These are phyloP conservation scores for Leishmania turanica DNA, from an alignment of 208 protist species.

Conservation along the genomic window DNA sequence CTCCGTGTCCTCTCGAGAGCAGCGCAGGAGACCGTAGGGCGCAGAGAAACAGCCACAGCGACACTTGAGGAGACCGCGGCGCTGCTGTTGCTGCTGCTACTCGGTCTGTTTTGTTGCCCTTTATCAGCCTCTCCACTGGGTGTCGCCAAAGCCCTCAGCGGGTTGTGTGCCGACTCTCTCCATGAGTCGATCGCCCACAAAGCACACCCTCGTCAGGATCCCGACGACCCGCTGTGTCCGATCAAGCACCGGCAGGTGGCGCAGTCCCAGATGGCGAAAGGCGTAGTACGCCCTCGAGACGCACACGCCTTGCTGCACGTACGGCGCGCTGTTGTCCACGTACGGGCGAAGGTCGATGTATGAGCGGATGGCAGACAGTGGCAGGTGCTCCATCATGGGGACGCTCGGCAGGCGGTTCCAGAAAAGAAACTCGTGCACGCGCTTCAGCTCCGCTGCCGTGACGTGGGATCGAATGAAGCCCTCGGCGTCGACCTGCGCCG, in stretches of 20 bases:
- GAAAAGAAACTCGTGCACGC: conserved; percentile 58
- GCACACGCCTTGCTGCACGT: conserved; percentile 59
- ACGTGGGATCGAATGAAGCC: conserved; percentile 26
- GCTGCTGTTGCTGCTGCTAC: background rate
- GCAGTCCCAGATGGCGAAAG: conserved; percentile 76
- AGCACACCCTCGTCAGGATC: conserved; percentile 80
- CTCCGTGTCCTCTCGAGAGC: background rate
- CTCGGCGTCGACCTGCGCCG: background rate
- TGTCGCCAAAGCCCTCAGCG: background rate
- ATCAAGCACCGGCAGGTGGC: conserved; percentile 81
- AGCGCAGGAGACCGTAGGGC: background rate
- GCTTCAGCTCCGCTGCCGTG: conserved; percentile 41
- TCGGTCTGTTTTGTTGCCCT: background rate
- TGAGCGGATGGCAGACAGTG: conserved; percentile 23
- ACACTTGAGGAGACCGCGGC: background rate
- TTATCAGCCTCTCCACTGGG: background rate
- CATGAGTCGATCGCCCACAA: conserved; percentile 63
- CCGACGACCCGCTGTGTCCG: conserved; percentile 61
- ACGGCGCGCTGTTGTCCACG: conserved; percentile 65
- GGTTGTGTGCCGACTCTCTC: conserved; percentile 37
- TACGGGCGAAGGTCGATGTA: conserved; percentile 59
- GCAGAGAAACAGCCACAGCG: background rate
- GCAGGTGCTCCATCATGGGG: conserved; percentile 39
- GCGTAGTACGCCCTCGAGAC: conserved; percentile 72
- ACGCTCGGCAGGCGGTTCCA: conserved; percentile 46